A percentile compares a stretch with the other conserved stretches of the same genome.
phyloP scores from a whole-genome alignment of 257 asterid species.

The Salvia splendens region DNA sequence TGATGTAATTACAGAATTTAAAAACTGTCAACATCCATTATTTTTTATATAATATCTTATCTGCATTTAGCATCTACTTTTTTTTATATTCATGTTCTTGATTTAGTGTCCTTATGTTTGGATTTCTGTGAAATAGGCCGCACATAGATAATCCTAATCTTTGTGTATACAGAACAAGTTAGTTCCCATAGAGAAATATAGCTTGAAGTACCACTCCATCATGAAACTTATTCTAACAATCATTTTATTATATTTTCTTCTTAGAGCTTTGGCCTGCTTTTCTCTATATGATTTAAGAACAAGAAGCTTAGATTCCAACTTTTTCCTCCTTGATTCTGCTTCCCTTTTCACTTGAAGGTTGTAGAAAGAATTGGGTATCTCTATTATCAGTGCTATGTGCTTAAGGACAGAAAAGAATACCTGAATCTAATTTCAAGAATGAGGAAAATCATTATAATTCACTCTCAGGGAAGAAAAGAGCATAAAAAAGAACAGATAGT shows the following conservation, averaged over 20 bases:
- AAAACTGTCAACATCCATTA: no score
- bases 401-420: conserved; percentile 90
- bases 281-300: conserved; percentile 87
- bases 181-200: no score
- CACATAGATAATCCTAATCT: no score
- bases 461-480: conserved; percentile 2
- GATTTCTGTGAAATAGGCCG: no score
- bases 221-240: conserved; percentile 79
- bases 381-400: conserved; percentile 76
- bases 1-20: no score
- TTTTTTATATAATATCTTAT: no score
- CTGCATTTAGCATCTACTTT: no score
- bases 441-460: not conserved
- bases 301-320: conserved; percentile 80
- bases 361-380: conserved; percentile 82
- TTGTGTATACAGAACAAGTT: no score
- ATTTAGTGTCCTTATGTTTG: no score
- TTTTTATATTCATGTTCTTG: no score
- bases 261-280: conserved; percentile 83
- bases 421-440: conserved; percentile 47
- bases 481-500: conserved; percentile 1
- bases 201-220: conserved; percentile 94
- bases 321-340: conserved; percentile 71
- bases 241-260: conserved; percentile 62
- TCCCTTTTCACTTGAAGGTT: conserved; percentile 81